Conservation (phyloP, 2,329 filamentous ascomycete species). For the Aureobasidium sp. region DNA sequence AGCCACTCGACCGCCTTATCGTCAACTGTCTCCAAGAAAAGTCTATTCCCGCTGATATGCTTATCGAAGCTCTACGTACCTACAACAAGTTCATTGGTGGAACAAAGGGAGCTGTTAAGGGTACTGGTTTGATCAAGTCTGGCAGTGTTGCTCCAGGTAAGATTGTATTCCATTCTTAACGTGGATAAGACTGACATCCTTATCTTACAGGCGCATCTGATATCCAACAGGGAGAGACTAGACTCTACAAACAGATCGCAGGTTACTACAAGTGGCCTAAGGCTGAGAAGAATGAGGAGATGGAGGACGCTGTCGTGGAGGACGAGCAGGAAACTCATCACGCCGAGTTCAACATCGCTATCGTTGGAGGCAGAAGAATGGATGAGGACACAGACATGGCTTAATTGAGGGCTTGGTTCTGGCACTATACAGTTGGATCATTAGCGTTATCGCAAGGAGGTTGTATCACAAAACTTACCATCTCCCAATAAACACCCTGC, state of each 20-base stretch:
- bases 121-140: too few relatives aligned
- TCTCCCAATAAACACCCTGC: constrained; percentile 13
- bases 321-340: not conserved
- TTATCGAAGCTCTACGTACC: too few relatives aligned
- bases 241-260: not conserved
- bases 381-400: not conserved
- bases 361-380: not conserved
- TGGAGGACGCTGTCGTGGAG: not conserved
- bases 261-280: not conserved
- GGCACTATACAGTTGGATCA: not conserved
- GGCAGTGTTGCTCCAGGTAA: too few relatives aligned
- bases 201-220: not conserved
- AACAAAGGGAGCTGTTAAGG: too few relatives aligned
- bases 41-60: too few relatives aligned
- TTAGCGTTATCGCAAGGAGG: not conserved
- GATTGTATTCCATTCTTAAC: too few relatives aligned
- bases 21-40: not conserved
- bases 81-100: too few relatives aligned
- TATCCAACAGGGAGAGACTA: not conserved
- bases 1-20: not conserved
- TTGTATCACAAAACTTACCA: not conserved
- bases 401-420: not conserved
- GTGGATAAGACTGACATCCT: too few relatives aligned
- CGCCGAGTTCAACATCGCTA: not conserved
- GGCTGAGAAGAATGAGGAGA: not conserved